phyloP scores from a whole-genome alignment of 73 alveolate genomes.

The Uronychia setigera region DNA sequence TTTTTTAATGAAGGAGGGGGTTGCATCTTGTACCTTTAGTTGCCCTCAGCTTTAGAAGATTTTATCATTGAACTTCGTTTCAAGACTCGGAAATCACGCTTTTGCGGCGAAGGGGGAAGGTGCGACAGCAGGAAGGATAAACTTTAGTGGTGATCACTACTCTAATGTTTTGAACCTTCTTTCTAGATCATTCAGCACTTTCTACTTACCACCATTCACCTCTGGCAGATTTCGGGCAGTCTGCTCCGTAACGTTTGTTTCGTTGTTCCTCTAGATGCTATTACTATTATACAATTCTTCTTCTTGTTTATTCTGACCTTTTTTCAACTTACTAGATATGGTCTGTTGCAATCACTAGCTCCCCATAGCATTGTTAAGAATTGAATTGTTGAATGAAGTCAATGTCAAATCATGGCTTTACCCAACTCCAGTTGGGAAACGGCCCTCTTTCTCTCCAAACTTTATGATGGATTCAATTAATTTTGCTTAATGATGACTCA shows the following conservation, averaged over 20 bases:
- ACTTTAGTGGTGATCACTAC: background rate
- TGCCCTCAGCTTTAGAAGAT: background rate
- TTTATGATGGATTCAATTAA: background rate
- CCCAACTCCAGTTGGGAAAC: background rate
- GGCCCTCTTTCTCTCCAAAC: background rate
- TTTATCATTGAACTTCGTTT: background rate
- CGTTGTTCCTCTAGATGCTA: background rate
- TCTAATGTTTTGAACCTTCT: background rate
- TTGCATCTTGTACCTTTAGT: background rate
- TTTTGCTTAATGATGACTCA: background rate
- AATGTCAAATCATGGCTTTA: background rate
- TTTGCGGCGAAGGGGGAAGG: conserved; percentile 2
- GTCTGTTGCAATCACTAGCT: background rate
- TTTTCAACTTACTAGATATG: no score
- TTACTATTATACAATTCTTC: background rate
- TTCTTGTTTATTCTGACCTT: no score
- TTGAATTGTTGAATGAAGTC: no score
- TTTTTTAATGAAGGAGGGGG: no score
- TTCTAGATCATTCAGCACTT: background rate
- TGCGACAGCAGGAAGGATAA: conserved; percentile 1
- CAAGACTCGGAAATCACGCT: background rate
- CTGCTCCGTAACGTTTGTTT: background rate
- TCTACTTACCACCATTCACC: no score
- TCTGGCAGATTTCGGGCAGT: no score
- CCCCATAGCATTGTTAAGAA: background rate